phyloP scores from a whole-genome alignment of 2,329 filamentous ascomycete species.

The Magnaporthiopsis incrustans region DNA sequence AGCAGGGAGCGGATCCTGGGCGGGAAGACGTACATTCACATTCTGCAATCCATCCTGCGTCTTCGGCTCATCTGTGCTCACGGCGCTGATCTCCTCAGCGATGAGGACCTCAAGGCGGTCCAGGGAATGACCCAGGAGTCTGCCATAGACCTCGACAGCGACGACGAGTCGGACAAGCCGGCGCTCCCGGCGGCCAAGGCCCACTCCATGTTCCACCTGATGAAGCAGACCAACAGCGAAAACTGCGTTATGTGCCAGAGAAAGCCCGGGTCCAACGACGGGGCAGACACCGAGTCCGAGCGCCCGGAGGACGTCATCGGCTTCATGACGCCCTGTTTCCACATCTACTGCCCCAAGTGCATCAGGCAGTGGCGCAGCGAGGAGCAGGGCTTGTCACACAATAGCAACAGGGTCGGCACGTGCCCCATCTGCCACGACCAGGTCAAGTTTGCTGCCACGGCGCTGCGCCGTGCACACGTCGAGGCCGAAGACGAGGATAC shows the following conservation, averaged over 20 bases:
- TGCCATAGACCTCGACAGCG: conserved; percentile 82
- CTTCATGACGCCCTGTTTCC: conserved; percentile 79
- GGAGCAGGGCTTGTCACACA: conserved; percentile 30
- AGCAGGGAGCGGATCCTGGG: conserved; percentile 60
- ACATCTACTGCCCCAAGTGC: conserved; percentile 73
- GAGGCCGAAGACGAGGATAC: conserved; percentile 46
- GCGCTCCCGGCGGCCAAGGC: conserved; percentile 62
- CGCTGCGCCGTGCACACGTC: conserved; percentile 56
- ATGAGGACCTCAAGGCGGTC: conserved; percentile 72
- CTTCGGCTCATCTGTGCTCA: conserved; percentile 88
- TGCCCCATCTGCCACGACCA: conserved; percentile 64
- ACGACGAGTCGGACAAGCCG: conserved; percentile 52
- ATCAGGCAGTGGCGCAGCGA: conserved; percentile 51
- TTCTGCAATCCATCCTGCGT: conserved; percentile 83
- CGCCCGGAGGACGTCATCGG: conserved; percentile 59
- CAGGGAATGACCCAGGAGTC: conserved; percentile 77
- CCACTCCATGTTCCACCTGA: conserved; percentile 77
- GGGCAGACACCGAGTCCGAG: conserved; percentile 50
- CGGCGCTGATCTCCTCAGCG: conserved; percentile 81
- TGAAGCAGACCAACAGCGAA: conserved; percentile 74
- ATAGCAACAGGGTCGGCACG: conserved; percentile 36
- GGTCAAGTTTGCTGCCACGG: conserved; percentile 57
- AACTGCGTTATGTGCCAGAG: conserved; percentile 62
- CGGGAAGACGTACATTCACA: conserved; percentile 87
- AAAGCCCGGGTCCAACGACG: conserved; percentile 47